Evolutionary conservation across 2,329 filamentous ascomycete species (phyloP).

Genomic region (Alternaria gansuensis): DNA sequence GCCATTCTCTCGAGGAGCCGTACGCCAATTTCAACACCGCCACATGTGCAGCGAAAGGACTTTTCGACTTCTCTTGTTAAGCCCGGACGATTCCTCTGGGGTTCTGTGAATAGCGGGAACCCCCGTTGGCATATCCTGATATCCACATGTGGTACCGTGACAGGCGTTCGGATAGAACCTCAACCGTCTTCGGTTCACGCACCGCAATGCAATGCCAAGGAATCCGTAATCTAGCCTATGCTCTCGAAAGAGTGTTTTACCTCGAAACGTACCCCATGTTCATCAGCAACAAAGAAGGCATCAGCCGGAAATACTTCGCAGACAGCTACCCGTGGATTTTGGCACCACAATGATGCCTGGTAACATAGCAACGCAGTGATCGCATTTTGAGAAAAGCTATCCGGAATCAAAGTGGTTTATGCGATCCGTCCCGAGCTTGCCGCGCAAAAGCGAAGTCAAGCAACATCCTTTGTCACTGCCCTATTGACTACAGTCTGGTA

Average conservation of each 20-base stretch:
- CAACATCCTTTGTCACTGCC: conserved; percentile 1
- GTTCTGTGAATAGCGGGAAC: conserved; percentile 25
- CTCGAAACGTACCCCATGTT: neutral
- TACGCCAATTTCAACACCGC: conserved; percentile 15
- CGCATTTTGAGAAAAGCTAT: neutral
- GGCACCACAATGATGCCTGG: neutral
- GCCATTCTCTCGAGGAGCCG: conserved; percentile 26
- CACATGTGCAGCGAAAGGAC: conserved; percentile 23
- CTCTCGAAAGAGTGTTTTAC: neutral
- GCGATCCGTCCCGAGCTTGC: conserved; percentile 1
- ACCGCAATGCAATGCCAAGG: conserved; percentile 4
- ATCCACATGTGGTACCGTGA: neutral
- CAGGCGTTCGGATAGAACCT: conserved; percentile 6
- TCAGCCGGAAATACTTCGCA: neutral
- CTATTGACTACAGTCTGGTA: conserved; percentile 1
- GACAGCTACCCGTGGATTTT: neutral
- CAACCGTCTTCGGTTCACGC: neutral
- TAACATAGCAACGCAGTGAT: neutral
- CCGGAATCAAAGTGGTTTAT: conserved; percentile 2
- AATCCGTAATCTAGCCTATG: neutral
- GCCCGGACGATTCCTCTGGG: conserved; percentile 25
- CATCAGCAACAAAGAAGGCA: neutral
- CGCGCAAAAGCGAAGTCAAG: conserved; percentile 4
- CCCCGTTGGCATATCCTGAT: conserved; percentile 22
- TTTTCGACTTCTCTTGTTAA: conserved; percentile 12